Percentiles rank a stretch among this genome's conserved stretches.
These are phyloP conservation scores for Quercus tomentella DNA, from an alignment of 331 rosid species.

Conservation along the genomic window DNA sequence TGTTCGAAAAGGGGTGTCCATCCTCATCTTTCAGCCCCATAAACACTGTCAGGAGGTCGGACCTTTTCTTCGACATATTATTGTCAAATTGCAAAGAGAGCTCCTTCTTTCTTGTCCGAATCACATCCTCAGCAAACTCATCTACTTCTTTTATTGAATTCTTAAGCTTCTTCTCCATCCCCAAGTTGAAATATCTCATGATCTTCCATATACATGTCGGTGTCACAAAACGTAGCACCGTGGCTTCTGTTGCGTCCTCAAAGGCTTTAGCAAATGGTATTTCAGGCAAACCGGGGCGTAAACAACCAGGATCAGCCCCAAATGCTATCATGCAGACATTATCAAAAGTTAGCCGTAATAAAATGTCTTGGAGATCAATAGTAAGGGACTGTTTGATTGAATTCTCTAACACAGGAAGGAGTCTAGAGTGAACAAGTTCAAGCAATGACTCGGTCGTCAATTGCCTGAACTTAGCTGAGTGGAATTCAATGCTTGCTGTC, in stretches of 20 bases:
- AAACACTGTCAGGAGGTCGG: constrained; percentile 68
- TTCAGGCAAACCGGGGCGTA: constrained; percentile 37
- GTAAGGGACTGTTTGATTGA: constrained; percentile 14
- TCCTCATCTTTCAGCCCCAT: constrained; percentile 64
- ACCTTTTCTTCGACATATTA: constrained; percentile 20
- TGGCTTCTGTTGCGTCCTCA: constrained; percentile 84
- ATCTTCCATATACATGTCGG: constrained; percentile 59
- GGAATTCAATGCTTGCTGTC: constrained; percentile 84
- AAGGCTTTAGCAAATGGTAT: constrained; percentile 82
- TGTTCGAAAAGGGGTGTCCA: constrained; percentile 54
- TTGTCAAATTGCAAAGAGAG: constrained; percentile 12
- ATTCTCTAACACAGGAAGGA: constrained; percentile 52
- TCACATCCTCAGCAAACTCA: constrained; percentile 69
- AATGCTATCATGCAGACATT: constrained; percentile 89
- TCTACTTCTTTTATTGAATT: constrained; percentile 55
- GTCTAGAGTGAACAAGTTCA: constrained; percentile 67
- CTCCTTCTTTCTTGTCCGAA: constrained; percentile 64
- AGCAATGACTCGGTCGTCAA: constrained; percentile 53
- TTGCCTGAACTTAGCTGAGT: constrained; percentile 61
- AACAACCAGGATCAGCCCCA: constrained; percentile 89
- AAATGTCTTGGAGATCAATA: constrained; percentile 74
- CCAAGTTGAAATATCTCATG: constrained; percentile 68
- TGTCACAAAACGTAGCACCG: constrained; percentile 57
- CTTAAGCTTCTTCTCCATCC: constrained; percentile 55
- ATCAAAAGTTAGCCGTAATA: constrained; percentile 78